Evolutionary conservation across 441 rosid genomes (phyloP).

Genomic region (Populus trichocarpa): DNA sequence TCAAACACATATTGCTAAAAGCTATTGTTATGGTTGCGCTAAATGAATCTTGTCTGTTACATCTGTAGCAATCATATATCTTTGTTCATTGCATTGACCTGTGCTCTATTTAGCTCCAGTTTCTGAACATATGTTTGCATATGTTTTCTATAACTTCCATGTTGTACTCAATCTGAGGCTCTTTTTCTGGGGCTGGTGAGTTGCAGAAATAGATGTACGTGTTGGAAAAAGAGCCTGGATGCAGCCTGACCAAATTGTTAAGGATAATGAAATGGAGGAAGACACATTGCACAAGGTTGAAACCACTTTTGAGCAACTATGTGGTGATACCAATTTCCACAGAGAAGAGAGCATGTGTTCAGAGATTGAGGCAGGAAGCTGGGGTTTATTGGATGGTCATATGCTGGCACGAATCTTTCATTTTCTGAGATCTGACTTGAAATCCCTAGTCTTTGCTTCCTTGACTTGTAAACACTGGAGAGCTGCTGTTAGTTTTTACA

Average conservation of each 20-base stretch:
- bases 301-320: slow-evolving; percentile 73
- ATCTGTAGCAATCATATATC: background rate
- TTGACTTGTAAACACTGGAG: slow-evolving; percentile 96
- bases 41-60: background rate
- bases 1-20: background rate
- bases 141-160: slow-evolving; percentile 3
- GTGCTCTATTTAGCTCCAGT: background rate
- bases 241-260: slow-evolving; percentile 66
- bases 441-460: slow-evolving; percentile 77
- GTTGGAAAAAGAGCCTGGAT: slow-evolving; percentile 76
- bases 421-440: slow-evolving; percentile 76
- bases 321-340: slow-evolving; percentile 56
- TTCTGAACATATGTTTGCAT: background rate
- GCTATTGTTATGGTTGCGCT: background rate
- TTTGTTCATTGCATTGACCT: background rate
- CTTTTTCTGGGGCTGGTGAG: slow-evolving; percentile 24
- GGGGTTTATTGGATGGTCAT: slow-evolving; percentile 87
- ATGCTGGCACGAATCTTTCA: slow-evolving; percentile 83
- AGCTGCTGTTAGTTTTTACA: slow-evolving; percentile 74
- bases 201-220: slow-evolving; percentile 63
- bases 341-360: slow-evolving; percentile 40
- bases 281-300: slow-evolving; percentile 48
- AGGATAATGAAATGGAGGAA: slow-evolving; percentile 57
- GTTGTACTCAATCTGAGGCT: slow-evolving; percentile 13
- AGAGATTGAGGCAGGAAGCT: slow-evolving; percentile 44